A percentile compares a stretch with the other conserved stretches of the same genome.
These are phyloP conservation scores for Paracamarosporium sp. DNA, from an alignment of 2,329 filamentous ascomycete species.

Conservation along the genomic window DNA sequence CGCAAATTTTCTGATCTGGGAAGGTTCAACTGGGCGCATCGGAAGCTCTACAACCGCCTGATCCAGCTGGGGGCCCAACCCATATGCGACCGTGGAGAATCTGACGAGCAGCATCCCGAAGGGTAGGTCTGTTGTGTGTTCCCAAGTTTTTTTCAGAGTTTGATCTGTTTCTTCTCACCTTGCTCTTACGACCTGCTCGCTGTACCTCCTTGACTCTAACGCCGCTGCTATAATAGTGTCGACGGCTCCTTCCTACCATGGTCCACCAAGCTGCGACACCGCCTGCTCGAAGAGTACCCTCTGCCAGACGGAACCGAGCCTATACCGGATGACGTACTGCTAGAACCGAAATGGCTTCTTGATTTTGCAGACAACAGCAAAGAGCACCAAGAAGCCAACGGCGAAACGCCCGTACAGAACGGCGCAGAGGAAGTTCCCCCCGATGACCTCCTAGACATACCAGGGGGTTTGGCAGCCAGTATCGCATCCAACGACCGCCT, in stretches of 20 bases:
- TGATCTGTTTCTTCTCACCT: neutral
- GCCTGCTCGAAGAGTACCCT: conserved; percentile 72
- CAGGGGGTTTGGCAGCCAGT: conserved; percentile 62
- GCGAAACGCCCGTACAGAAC: conserved; percentile 2
- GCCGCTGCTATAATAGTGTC: conserved; percentile 59
- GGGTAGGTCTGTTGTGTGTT: conserved; percentile 65
- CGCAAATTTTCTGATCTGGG: neutral
- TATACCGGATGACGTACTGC: conserved; percentile 74
- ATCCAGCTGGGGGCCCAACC: conserved; percentile 81
- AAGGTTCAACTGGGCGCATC: conserved; percentile 91
- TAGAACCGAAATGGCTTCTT: conserved; percentile 77
- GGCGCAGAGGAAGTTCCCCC: conserved; percentile 37
- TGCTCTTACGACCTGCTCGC: neutral
- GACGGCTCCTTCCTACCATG: conserved; percentile 84
- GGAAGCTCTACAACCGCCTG: conserved; percentile 85
- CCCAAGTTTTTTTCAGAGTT: neutral
- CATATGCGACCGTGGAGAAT: conserved; percentile 81
- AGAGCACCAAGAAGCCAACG: neutral
- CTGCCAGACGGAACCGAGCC: conserved; percentile 70
- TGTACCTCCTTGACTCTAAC: conserved; percentile 5
- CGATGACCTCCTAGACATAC: conserved; percentile 63
- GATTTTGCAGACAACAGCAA: conserved; percentile 38
- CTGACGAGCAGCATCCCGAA: conserved; percentile 91
- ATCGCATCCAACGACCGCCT: conserved; percentile 73
- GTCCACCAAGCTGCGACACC: conserved; percentile 70